phyloP scores from a whole-genome alignment of 768 basidiomycete species.

The Rhodocollybia butyracea region DNA sequence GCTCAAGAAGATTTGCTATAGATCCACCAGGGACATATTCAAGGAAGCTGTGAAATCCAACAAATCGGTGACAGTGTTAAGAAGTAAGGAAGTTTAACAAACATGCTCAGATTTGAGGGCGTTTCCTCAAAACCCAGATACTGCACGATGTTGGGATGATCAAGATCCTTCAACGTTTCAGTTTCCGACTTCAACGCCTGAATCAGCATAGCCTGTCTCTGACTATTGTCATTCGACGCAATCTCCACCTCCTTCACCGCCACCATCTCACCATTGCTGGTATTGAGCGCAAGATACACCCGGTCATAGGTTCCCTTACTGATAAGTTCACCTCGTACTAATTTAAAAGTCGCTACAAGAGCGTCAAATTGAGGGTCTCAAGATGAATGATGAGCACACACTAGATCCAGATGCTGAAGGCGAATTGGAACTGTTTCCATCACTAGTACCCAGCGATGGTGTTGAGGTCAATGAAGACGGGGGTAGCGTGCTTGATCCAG shows the following conservation, averaged over 20 bases:
- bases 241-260: slow-evolving; percentile 99
- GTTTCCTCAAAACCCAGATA: slow-evolving; percentile 96
- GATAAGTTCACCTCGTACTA: slow-evolving; percentile 97
- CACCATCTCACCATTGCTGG: slow-evolving; percentile 97
- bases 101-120: slow-evolving; percentile 88
- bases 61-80: not conserved
- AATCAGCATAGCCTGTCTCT: slow-evolving; percentile 79
- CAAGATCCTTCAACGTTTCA: slow-evolving; percentile 92
- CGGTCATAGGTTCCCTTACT: slow-evolving; percentile 96
- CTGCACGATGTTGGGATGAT: slow-evolving; percentile 96
- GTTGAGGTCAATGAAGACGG: slow-evolving; percentile 1
- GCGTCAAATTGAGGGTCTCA: slow-evolving; percentile 15
- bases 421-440: slow-evolving; percentile 32
- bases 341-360: slow-evolving; percentile 81
- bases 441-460: slow-evolving; percentile 12
- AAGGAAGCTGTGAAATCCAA: slow-evolving; percentile 69
- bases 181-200: slow-evolving; percentile 94
- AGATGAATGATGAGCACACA: slow-evolving; percentile 38
- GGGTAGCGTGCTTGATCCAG: not conserved
- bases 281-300: slow-evolving; percentile 94
- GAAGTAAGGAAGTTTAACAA: slow-evolving; percentile 27
- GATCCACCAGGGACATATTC: slow-evolving; percentile 99
- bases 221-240: slow-evolving; percentile 86
- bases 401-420: slow-evolving; percentile 59
- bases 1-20: slow-evolving; percentile 82